These are phyloP conservation scores for Tuber melanosporum DNA, from an alignment of 495 filamentous ascomycete species.

Conservation along the genomic window DNA sequence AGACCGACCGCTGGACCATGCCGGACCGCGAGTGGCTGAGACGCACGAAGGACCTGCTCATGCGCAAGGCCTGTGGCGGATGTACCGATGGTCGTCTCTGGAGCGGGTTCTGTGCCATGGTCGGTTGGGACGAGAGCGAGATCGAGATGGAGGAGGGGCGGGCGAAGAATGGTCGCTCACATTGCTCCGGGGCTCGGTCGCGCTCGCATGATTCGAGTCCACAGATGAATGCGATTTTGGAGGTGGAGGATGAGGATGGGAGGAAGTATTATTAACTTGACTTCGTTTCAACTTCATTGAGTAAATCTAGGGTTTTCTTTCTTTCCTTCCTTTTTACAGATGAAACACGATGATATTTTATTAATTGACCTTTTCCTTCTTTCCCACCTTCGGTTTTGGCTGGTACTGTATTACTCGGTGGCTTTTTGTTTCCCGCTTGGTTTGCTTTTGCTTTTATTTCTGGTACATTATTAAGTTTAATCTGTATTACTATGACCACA, in stretches of 20 bases:
- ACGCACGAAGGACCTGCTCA: conserved; percentile 27
- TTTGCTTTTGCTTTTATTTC: background rate
- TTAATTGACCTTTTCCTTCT: background rate
- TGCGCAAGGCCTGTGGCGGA: conserved; percentile 28
- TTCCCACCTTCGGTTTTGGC: background rate
- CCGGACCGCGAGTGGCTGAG: conserved; percentile 37
- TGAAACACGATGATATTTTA: background rate
- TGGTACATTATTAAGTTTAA: conserved; percentile 4
- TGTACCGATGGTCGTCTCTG: conserved; percentile 32
- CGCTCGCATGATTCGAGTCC: conserved; percentile 25
- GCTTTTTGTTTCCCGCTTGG: background rate
- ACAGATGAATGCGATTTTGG: conserved; percentile 34
- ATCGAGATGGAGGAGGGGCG: conserved; percentile 25
- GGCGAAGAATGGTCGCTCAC: conserved; percentile 11
- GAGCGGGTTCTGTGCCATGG: conserved; percentile 39
- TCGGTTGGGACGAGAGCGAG: conserved; percentile 32
- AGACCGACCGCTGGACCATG: conserved; percentile 26
- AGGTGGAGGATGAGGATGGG: conserved; percentile 29
- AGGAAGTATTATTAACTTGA: background rate
- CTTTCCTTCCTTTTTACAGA: background rate
- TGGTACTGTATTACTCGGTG: background rate
- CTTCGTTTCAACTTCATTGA: background rate
- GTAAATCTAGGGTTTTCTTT: background rate
- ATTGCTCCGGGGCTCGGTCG: conserved; percentile 19
- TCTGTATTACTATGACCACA: background rate